Conservation (phyloP, 1,284 basidiomycete genomes). For the Fomes fomentarius region DNA sequence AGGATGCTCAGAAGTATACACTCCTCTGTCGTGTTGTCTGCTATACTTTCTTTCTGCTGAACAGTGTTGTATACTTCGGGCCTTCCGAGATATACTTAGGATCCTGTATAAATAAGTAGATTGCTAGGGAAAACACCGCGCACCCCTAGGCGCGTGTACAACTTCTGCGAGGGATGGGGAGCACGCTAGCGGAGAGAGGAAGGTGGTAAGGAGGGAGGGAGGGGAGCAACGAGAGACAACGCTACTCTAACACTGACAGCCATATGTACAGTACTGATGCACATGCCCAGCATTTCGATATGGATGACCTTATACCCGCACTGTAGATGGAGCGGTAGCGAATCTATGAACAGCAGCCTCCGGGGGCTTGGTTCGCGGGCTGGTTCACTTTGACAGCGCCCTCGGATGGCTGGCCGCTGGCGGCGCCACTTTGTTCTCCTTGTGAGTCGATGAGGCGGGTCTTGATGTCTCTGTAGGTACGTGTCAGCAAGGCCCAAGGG, state of each 20-base stretch:
- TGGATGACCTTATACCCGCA: background rate
- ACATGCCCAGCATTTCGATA: background rate
- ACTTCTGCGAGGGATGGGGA: slow-evolving; percentile 10
- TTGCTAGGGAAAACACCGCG: slow-evolving; percentile 17
- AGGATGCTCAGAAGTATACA: no score
- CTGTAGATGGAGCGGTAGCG: background rate
- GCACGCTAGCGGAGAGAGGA: slow-evolving; percentile 14
- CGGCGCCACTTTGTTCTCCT: slow-evolving; percentile 61
- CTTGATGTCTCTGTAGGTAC: slow-evolving; percentile 86
- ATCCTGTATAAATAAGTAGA: slow-evolving; percentile 28
- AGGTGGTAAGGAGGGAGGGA: background rate
- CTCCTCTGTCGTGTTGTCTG: background rate
- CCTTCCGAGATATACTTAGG: background rate
- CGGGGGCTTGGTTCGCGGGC: slow-evolving; percentile 45
- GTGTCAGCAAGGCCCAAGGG: background rate
- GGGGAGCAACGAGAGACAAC: slow-evolving; percentile 1
- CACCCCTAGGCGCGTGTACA: slow-evolving; percentile 12
- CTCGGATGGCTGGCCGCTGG: slow-evolving; percentile 46
- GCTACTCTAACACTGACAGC: slow-evolving; percentile 11
- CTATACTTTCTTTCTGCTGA: background rate
- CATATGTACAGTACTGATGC: slow-evolving; percentile 4
- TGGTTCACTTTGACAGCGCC: slow-evolving; percentile 71
- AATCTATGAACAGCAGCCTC: slow-evolving; percentile 62
- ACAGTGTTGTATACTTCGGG: background rate
- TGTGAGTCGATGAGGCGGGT: slow-evolving; percentile 95